Conservation (phyloP, 176 grass and related monocot genomes). For the Ensete ventricosum region DNA sequence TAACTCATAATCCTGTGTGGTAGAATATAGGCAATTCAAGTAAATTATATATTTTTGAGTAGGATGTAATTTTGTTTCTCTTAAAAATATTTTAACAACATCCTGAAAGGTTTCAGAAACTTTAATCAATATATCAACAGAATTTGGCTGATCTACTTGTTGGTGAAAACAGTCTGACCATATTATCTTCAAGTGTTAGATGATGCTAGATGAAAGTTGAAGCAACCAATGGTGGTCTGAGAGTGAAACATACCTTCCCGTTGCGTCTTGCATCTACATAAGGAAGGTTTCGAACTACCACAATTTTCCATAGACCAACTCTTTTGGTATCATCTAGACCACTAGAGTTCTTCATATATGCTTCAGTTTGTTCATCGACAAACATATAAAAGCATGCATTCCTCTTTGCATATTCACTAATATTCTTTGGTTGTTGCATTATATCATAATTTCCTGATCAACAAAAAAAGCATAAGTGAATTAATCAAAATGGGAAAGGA, state of each 20-base stretch:
- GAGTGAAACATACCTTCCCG: conserved; percentile 19
- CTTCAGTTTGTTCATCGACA: conserved; percentile 25
- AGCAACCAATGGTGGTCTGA: not conserved
- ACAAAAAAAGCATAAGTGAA: not conserved
- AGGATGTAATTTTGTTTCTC: too few species aligned
- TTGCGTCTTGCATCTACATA: conserved; percentile 21
- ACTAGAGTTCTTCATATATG: conserved; percentile 23
- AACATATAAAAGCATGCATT: conserved; percentile 31
- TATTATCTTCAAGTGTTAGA: not conserved
- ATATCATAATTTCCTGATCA: conserved; percentile 29
- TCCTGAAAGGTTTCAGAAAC: not conserved
- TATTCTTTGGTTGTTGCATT: conserved; percentile 28
- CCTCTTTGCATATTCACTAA: conserved; percentile 29
- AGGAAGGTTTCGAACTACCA: conserved; percentile 22
- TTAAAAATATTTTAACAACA: too few species aligned
- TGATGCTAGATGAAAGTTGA: not conserved
- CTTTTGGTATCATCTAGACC: not conserved
- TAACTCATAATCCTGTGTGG: too few species aligned
- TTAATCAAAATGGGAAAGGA: not conserved
- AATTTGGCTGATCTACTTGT: not conserved
- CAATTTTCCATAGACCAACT: conserved; percentile 22
- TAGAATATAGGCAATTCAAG: too few species aligned
- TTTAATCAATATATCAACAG: conserved; percentile 2
- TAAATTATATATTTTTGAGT: too few species aligned
- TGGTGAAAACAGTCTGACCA: not conserved